Evolutionary conservation across 495 filamentous ascomycete genomes (phyloP).

Genomic region (Hypoxylon fragiforme): DNA sequence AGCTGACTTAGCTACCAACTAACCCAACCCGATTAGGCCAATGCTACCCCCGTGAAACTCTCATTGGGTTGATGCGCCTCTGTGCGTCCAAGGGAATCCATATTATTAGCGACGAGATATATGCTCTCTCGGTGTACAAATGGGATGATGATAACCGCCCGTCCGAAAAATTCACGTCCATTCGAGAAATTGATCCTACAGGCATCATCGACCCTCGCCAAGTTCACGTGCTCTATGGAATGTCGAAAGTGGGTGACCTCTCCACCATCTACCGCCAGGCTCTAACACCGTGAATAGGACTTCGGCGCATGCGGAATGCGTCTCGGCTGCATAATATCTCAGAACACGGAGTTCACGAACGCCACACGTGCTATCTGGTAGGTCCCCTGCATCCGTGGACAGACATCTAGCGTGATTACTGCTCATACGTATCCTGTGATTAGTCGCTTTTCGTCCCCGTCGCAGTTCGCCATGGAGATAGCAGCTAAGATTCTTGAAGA

Average conservation of each 20-base stretch:
- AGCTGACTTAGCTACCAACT: constrained; percentile 4
- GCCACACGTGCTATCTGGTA: constrained; percentile 43
- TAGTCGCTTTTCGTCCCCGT: constrained; percentile 51
- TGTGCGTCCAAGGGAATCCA: constrained; percentile 61
- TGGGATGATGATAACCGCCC: constrained; percentile 39
- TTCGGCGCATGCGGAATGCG: constrained; percentile 61
- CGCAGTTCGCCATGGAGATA: constrained; percentile 50
- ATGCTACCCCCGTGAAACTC: constrained; percentile 56
- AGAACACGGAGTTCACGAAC: constrained; percentile 46
- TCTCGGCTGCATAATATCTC: constrained; percentile 57
- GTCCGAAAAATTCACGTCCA: constrained; percentile 54
- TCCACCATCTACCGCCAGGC: background rate
- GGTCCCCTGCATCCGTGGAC: background rate
- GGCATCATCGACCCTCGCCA: constrained; percentile 53
- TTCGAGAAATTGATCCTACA: constrained; percentile 51
- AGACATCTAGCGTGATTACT: background rate
- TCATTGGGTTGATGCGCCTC: constrained; percentile 53
- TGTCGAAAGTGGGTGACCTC: constrained; percentile 49
- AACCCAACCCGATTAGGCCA: constrained; percentile 20
- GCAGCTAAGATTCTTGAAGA: constrained; percentile 53
- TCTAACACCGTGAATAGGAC: constrained; percentile 42
- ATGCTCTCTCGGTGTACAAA: constrained; percentile 58
- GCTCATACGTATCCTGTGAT: background rate
- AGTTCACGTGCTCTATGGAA: constrained; percentile 64
- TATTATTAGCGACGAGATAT: constrained; percentile 66